Base-by-base conservation (phyloP, 1,139 yeast genomes). In the Taphrina sp. region DNA sequence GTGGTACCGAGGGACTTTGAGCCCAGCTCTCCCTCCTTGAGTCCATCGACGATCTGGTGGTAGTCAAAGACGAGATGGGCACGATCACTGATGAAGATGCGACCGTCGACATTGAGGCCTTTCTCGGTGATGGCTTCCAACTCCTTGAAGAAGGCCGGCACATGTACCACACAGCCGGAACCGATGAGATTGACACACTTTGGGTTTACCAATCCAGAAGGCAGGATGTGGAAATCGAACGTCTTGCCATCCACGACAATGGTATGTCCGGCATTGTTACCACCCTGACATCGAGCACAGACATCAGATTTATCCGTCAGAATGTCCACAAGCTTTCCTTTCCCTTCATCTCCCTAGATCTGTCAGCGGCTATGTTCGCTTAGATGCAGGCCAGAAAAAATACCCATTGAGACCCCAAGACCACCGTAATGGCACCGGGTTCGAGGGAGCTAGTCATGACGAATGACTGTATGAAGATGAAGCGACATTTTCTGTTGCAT, bases 241-340 rank as follows among this genome's bases (percentile, higher is more conserved):
- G 89, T 92, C 67, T 77, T 78, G 52, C 82, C 84, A 59, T 82
- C 82, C 55, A 89, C 97, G 56, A 92, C 97, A 68, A 92, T 92
- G 45, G 99, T 94, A 72, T 92, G 98, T 31, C 99, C 99, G 31
- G 98, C 98, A 70, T 92, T 92, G 76, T 92, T 92, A 66, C 99
- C 99, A 71, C 99, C 99, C 63, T 62, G 38, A 73, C 97, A 90
- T 71, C 99, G 81, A 37, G 97, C 97, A 70, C 97, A 94, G 49
- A 92, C 92, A 65, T 92, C 98, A 65, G 90, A 84, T 64, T 87
- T 82, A 67, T 89, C 96, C 72, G 96, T 92, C 58, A 92, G 78
- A 59, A 92, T 77, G 70, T 92, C 98, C 57, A 92, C 98, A 59
- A 92, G 79, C 73, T 94, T 92, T 59, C 99, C 99, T 71, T 92